These are phyloP conservation scores for Mycogone perniciosa DNA, from an alignment of 2,329 filamentous ascomycete genomes.

Conservation along the genomic window DNA sequence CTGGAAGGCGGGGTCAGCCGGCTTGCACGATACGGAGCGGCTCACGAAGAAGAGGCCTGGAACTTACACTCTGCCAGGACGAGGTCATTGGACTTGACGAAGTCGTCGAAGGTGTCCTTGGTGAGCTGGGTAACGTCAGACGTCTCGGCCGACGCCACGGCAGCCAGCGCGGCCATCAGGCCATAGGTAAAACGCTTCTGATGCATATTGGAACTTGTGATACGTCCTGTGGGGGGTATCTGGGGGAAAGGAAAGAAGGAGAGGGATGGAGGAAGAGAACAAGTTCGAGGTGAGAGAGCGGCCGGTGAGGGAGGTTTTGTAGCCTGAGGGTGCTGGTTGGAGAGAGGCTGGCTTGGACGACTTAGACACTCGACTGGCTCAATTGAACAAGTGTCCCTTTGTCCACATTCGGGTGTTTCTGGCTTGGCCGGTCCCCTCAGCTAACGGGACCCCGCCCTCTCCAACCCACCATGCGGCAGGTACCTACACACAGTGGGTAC, in stretches of 20 bases:
- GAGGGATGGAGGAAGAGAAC: slow-evolving; percentile 15
- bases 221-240: slow-evolving; percentile 9
- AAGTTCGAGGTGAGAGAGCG: slow-evolving; percentile 19
- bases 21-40: not conserved
- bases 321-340: slow-evolving; percentile 15
- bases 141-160: slow-evolving; percentile 50
- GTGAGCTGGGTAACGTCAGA: slow-evolving; percentile 84
- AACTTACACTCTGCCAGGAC: slow-evolving; percentile 88
- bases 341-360: slow-evolving; percentile 2
- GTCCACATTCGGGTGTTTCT: slow-evolving; percentile 13
- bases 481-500: too few species aligned
- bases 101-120: slow-evolving; percentile 79
- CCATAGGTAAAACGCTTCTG: slow-evolving; percentile 46
- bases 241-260: slow-evolving; percentile 8
- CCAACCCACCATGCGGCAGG: slow-evolving; percentile 1
- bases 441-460: slow-evolving; percentile 4
- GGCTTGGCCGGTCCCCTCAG: not conserved
- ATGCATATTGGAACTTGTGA: slow-evolving; percentile 35
- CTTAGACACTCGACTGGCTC: slow-evolving; percentile 21
- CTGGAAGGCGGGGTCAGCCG: slow-evolving; percentile 41
- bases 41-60: not conserved
- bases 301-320: slow-evolving; percentile 29
- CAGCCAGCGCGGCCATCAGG: slow-evolving; percentile 49
- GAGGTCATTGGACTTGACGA: slow-evolving; percentile 77
- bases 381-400: slow-evolving; percentile 43